phyloP scores from a whole-genome alignment of 192 early-diverging fungal species.

The Cladochytrium replicatum region DNA sequence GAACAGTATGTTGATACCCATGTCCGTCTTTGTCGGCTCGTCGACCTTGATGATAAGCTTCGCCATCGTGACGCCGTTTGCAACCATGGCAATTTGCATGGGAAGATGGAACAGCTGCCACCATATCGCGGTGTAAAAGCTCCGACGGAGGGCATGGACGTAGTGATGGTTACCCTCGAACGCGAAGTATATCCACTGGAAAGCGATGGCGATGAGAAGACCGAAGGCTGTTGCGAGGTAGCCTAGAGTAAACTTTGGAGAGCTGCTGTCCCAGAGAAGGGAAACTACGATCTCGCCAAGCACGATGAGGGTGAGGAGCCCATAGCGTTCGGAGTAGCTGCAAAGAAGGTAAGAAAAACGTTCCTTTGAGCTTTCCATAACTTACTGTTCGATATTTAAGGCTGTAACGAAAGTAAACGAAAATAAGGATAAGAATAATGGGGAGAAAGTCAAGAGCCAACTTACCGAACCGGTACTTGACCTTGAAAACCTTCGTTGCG shows the following conservation, averaged over 20 bases:
- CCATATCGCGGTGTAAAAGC: slow-evolving; percentile 19
- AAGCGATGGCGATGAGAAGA: slow-evolving; percentile 22
- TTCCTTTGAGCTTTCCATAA: too few species aligned
- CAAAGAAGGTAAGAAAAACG: slow-evolving; percentile 29
- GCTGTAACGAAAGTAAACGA: background rate
- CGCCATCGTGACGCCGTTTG: slow-evolving; percentile 2
- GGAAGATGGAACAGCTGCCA: slow-evolving; percentile 20
- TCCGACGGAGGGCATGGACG: slow-evolving; percentile 23
- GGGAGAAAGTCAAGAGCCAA: background rate
- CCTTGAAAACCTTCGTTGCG: background rate
- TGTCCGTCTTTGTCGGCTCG: too few species aligned
- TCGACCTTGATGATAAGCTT: too few species aligned
- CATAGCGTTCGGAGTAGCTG: slow-evolving; percentile 25
- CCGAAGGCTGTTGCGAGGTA: slow-evolving; percentile 24
- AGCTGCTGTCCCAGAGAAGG: slow-evolving; percentile 13
- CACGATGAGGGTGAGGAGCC: slow-evolving; percentile 20
- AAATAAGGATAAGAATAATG: background rate
- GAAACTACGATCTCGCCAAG: slow-evolving; percentile 26
- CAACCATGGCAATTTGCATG: slow-evolving; percentile 5
- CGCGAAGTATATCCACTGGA: slow-evolving; percentile 35
- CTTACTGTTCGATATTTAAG: background rate
- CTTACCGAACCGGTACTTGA: background rate
- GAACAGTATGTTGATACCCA: too few species aligned
- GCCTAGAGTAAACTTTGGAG: slow-evolving; percentile 2
- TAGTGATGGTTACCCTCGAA: slow-evolving; percentile 26